phyloP scores from a whole-genome alignment of 2,329 filamentous ascomycete genomes.

The Nemania bipapillata region DNA sequence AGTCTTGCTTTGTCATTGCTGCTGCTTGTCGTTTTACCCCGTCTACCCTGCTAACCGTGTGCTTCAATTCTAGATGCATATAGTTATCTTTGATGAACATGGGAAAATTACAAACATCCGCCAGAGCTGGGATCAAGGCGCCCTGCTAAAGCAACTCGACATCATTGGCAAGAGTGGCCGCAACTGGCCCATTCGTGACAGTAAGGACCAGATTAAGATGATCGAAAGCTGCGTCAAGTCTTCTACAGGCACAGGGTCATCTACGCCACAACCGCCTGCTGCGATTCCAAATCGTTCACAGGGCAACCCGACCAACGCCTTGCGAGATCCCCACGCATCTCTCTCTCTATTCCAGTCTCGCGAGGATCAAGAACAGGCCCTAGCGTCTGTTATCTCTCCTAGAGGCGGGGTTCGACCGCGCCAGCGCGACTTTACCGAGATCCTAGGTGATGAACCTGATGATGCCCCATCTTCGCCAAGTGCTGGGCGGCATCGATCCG shows the following conservation, averaged over 20 bases:
- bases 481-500: conserved; percentile 58
- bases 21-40: neutral
- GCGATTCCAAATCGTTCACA: conserved; percentile 59
- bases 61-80: conserved; percentile 73
- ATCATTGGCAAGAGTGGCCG: conserved; percentile 89
- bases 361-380: conserved; percentile 67
- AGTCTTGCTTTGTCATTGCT: conserved; percentile 52
- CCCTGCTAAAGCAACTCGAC: conserved; percentile 90
- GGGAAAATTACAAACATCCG: conserved; percentile 88
- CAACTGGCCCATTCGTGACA: conserved; percentile 95
- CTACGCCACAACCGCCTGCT: conserved; percentile 52
- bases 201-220: conserved; percentile 82
- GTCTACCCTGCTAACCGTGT: conserved; percentile 20
- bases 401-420: conserved; percentile 69
- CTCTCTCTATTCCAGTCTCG: conserved; percentile 79
- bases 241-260: conserved; percentile 52
- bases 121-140: conserved; percentile 93
- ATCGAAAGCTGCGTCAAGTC: conserved; percentile 71
- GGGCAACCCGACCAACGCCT: conserved; percentile 64
- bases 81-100: conserved; percentile 81
- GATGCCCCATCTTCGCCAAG: conserved; percentile 53
- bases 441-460: conserved; percentile 68
- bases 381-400: conserved; percentile 66
- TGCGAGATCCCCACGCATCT: conserved; percentile 74
- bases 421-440: conserved; percentile 78